These are phyloP conservation scores for Penicillium paradoxum DNA, from an alignment of 495 filamentous ascomycete species.

Conservation along the genomic window DNA sequence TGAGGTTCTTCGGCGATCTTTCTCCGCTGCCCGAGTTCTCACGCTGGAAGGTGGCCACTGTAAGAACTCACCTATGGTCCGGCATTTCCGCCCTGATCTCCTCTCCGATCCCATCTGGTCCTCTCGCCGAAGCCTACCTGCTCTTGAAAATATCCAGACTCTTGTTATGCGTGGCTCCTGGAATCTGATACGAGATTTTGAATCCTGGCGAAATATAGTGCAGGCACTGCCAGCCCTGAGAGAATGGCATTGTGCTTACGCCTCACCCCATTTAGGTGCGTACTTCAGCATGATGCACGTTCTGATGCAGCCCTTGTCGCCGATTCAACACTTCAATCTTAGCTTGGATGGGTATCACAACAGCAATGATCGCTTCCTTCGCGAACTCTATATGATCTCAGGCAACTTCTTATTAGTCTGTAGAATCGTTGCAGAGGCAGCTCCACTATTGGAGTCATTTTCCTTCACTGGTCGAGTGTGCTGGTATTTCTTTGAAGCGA, in stretches of 20 bases:
- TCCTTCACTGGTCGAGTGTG: conserved; percentile 65
- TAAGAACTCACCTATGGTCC: conserved; percentile 62
- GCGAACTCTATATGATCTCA: neutral
- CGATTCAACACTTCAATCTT: conserved; percentile 57
- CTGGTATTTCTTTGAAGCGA: conserved; percentile 48
- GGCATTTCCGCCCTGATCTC: conserved; percentile 42
- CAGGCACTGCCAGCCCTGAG: conserved; percentile 57
- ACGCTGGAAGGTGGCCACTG: conserved; percentile 74
- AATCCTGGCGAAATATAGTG: conserved; percentile 57
- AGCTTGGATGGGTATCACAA: conserved; percentile 64
- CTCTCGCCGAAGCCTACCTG: conserved; percentile 31
- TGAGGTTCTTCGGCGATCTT: conserved; percentile 48
- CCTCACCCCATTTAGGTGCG: conserved; percentile 61
- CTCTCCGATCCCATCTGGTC: conserved; percentile 7
- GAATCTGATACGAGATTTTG: conserved; percentile 64
- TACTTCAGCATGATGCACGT: conserved; percentile 60
- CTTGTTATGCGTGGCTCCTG: conserved; percentile 69
- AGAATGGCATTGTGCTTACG: conserved; percentile 70
- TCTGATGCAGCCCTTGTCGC: conserved; percentile 45
- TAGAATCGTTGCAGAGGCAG: conserved; percentile 49
- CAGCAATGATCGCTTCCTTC: conserved; percentile 43
- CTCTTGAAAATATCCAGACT: conserved; percentile 48
- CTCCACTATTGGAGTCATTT: conserved; percentile 56
- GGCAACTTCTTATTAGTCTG: conserved; percentile 43
- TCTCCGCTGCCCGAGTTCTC: conserved; percentile 56